These are phyloP conservation scores for Fistulifera pelliculosa DNA, from an alignment of 108 stramenopile species.

Conservation along the genomic window DNA sequence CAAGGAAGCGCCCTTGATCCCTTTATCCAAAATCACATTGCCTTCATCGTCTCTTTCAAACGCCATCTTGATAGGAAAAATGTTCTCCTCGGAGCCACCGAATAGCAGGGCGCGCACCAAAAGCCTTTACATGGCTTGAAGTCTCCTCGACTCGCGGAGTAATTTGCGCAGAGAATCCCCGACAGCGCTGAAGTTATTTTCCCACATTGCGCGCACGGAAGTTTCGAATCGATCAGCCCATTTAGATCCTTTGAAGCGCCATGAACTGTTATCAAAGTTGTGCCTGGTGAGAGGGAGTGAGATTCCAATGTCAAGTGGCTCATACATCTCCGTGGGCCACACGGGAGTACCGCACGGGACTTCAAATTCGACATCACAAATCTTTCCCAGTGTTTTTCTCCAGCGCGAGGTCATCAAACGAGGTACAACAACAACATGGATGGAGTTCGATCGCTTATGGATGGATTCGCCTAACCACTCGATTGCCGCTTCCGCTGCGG, in stretches of 20 bases:
- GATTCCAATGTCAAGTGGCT: slow-evolving; percentile 25
- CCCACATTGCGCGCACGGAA: too few species aligned
- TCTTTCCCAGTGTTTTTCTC: slow-evolving; percentile 16
- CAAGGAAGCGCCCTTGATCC: slow-evolving; percentile 11
- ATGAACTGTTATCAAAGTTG: too few species aligned
- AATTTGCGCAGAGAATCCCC: slow-evolving; percentile 47
- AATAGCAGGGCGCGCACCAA: slow-evolving; percentile 33
- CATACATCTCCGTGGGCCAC: slow-evolving; percentile 17
- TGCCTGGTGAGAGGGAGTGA: slow-evolving; percentile 22
- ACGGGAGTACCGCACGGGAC: slow-evolving; percentile 10
- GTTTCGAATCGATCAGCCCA: too few species aligned
- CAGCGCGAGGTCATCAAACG: slow-evolving; percentile 29
- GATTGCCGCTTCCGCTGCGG: slow-evolving; percentile 17
- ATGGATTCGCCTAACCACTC: slow-evolving; percentile 19
- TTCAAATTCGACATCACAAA: slow-evolving; percentile 12
- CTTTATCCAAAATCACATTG: neutral
- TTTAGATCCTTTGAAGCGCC: too few species aligned
- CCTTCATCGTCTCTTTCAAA: slow-evolving; percentile 14
- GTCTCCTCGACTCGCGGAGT: slow-evolving; percentile 7
- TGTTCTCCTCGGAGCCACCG: neutral
- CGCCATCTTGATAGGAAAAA: neutral
- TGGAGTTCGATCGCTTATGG: slow-evolving; percentile 15
- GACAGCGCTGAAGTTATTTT: too few species aligned
- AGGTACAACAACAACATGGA: slow-evolving; percentile 32
- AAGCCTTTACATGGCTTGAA: slow-evolving; percentile 20